Conservation (phyloP, 441 rosid genomes). For the Pelargonium citronellum region DNA sequence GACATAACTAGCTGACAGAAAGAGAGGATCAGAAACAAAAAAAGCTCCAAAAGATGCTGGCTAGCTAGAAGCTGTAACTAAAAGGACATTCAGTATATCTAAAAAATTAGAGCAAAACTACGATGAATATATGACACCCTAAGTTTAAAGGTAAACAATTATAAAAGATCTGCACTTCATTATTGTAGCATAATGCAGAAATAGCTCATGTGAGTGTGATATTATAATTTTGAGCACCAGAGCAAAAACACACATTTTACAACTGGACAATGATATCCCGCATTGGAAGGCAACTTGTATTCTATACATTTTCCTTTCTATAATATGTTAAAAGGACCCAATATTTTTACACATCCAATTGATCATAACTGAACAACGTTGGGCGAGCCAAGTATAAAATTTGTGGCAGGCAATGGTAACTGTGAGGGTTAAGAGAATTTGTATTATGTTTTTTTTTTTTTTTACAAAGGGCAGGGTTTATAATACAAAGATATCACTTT, state of each 20-base stretch:
- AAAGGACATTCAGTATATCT: background rate
- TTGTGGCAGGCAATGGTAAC: too few relatives aligned
- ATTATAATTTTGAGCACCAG: background rate
- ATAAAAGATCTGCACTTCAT: background rate
- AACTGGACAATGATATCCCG: background rate
- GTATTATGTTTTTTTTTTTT: too few relatives aligned
- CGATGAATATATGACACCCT: background rate
- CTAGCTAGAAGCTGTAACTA: background rate
- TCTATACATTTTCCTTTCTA: background rate
- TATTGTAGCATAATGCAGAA: background rate
- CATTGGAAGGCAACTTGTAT: background rate
- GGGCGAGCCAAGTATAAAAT: background rate
- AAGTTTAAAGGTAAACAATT: background rate
- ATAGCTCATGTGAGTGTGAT: background rate
- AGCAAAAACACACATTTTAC: background rate
- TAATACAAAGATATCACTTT: too few relatives aligned
- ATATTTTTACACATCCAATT: background rate
- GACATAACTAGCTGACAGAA: slow-evolving; percentile 82
- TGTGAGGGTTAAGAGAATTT: too few relatives aligned
- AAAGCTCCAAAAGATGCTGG: background rate
- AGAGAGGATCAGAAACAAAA: slow-evolving; percentile 4
- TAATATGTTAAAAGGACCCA: background rate
- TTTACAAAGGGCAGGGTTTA: too few relatives aligned
- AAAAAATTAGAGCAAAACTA: background rate
- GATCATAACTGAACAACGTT: too few relatives aligned